These are phyloP conservation scores for Boletus vinaceobasis DNA, from an alignment of 768 basidiomycete species.

Conservation along the genomic window DNA sequence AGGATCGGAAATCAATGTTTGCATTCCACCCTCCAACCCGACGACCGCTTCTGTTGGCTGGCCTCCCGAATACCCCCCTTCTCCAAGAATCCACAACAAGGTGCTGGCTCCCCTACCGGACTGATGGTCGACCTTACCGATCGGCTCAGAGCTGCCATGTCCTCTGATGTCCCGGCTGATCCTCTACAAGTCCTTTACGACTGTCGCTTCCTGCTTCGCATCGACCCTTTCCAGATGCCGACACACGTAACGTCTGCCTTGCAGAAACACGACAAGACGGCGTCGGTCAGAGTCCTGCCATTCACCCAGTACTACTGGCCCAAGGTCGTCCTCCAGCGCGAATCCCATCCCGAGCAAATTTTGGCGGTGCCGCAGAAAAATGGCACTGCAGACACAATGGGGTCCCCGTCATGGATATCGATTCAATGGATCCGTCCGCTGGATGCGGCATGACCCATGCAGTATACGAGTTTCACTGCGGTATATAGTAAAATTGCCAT, in stretches of 20 bases:
- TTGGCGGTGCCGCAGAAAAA: conserved; percentile 20
- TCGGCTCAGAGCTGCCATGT: conserved; percentile 13
- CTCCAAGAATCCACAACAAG: conserved; percentile 29
- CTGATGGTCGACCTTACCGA: conserved; percentile 45
- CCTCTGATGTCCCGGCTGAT: conserved; percentile 6
- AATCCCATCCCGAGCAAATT: conserved; percentile 17
- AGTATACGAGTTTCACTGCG: not conserved
- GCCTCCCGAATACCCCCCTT: conserved; percentile 56
- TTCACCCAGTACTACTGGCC: conserved; percentile 49
- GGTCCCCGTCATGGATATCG: conserved; percentile 40
- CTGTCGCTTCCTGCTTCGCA: conserved; percentile 55
- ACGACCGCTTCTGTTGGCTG: conserved; percentile 52
- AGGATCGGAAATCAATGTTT: conserved; percentile 17
- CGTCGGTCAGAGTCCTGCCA: conserved; percentile 36
- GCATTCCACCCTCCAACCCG: conserved; percentile 7
- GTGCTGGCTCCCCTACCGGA: conserved; percentile 20
- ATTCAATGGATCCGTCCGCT: conserved; percentile 42
- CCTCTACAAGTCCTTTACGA: conserved; percentile 54
- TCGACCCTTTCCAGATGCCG: conserved; percentile 46
- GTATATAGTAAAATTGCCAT: not conserved
- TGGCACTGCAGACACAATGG: not conserved
- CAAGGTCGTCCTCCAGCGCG: conserved; percentile 34
- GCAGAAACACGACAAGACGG: conserved; percentile 11
- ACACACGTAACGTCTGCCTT: conserved; percentile 31
- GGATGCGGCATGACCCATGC: conserved; percentile 21